A percentile compares a stretch with the other conserved stretches of the same genome.
Evolutionary conservation across 805 yeast genomes (phyloP).

Genomic region (Blastobotrys mokoenaii): DNA sequence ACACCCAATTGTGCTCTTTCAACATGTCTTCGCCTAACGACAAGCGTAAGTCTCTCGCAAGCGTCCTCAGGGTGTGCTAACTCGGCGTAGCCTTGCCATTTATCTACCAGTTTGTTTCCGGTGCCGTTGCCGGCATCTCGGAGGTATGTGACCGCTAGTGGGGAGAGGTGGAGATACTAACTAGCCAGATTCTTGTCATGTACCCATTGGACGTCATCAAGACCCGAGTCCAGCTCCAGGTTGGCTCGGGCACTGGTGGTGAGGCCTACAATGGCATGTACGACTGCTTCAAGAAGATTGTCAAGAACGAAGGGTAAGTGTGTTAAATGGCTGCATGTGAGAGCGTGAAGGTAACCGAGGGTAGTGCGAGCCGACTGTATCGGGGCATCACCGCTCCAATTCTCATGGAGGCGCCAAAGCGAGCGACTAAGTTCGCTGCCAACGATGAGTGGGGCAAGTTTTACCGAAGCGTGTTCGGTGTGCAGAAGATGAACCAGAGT

Average conservation of each 20-base stretch:
- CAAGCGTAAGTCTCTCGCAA: conserved; percentile 3
- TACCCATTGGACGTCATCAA: conserved; percentile 96
- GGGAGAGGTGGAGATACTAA: background rate
- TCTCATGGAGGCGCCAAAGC: conserved; percentile 97
- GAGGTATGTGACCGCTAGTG: conserved; percentile 37
- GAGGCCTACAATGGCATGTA: conserved; percentile 75
- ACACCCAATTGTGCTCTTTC: too few relatives aligned
- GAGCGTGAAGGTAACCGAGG: background rate
- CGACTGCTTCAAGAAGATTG: conserved; percentile 75
- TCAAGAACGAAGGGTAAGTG: conserved; percentile 65
- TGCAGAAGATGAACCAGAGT: conserved; percentile 63
- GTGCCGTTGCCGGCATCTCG: conserved; percentile 95
- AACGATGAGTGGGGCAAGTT: conserved; percentile 93
- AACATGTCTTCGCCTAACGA: conserved; percentile 6
- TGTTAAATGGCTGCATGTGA: conserved; percentile 1
- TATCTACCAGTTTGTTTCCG: conserved; percentile 81
- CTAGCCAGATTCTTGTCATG: conserved; percentile 63
- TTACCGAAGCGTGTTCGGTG: conserved; percentile 64
- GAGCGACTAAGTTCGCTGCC: conserved; percentile 98
- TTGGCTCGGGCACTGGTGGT: conserved; percentile 38
- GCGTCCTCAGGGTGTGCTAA: background rate
- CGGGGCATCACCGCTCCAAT: conserved; percentile 95
- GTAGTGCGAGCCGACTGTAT: conserved; percentile 45
- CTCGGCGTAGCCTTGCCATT: conserved; percentile 57
- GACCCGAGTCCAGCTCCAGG: conserved; percentile 89